Evolutionary conservation across 441 rosid species (phyloP), one percentile per base, ranked within the genome.

Genomic region (Hura crepitans): DNA sequence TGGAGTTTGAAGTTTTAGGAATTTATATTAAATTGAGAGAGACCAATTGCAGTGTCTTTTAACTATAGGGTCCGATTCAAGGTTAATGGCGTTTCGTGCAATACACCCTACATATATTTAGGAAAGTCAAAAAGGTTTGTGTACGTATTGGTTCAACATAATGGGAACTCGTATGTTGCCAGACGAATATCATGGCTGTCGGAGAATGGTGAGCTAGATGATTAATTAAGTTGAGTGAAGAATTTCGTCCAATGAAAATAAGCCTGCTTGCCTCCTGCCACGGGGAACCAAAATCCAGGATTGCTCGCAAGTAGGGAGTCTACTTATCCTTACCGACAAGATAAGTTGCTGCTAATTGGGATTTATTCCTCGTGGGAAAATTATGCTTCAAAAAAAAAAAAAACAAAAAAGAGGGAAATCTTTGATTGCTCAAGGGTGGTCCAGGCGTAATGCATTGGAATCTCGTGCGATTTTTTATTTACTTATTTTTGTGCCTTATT

Each of bases 401-500:
- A 4, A 2, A 22, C 13, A 17, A n/a, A 14, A 25, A 15, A 1
- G 17, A 31, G 8, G 25, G 49, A 45, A 60, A 49, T 33, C 39
- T 70, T 66, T 76, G 67, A 74, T 68, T 77, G 61, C 54, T 62
- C 73, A 68, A 54, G 56, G 71, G 74, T 71, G 78, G 81, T 78
- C 76, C 80, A 54, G 66, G 72, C 72, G 39, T 54, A 78, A 62
- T 74, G 78, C 69, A 68, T 68, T 78, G 79, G 86, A 75, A 77
- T 81, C 86, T 68, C 79, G 43, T 81, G 82, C 85, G 74, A 13
- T 70, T 35, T 64, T 79, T n/a, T n/a, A n/a, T n/a, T n/a, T n/a
- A n/a, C n/a, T n/a, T n/a, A n/a, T n/a, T 67, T 79, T 53, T 69
- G 73, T 77, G 74, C 76, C 58, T 59, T 79, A 79, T 79, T 78